A percentile compares a stretch with the other conserved stretches of the same genome.
phyloP scores from a whole-genome alignment of 768 basidiomycete species.

The Tricholoma hemisulphureum region DNA sequence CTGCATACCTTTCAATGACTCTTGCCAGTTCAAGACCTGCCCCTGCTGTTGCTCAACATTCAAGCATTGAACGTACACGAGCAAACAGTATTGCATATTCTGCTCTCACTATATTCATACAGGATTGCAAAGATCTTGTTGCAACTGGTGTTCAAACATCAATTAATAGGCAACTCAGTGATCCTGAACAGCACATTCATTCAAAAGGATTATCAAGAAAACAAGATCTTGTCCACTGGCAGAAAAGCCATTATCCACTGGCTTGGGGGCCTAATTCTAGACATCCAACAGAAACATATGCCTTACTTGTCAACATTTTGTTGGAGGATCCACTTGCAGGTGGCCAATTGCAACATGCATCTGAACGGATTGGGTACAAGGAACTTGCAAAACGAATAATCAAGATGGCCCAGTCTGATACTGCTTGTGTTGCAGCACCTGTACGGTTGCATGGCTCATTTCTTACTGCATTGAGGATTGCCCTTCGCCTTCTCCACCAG shows the following conservation, averaged over 20 bases:
- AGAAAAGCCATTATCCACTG: no score
- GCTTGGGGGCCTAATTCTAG: neutral
- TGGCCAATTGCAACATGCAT: neutral
- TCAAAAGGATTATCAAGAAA: neutral
- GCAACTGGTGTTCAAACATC: neutral
- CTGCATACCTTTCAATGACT: neutral
- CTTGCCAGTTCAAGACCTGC: neutral
- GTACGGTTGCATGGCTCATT: neutral
- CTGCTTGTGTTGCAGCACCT: neutral
- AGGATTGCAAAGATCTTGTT: neutral
- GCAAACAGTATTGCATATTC: neutral
- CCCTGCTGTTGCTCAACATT: neutral
- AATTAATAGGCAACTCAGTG: neutral
- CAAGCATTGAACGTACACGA: neutral
- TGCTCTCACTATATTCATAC: neutral
- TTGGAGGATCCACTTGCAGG: neutral
- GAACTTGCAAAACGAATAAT: neutral
- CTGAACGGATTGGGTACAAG: neutral
- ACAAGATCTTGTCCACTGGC: neutral
- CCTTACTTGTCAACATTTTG: neutral
- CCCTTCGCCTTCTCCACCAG: neutral
- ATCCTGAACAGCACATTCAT: neutral
- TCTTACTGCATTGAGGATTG: neutral
- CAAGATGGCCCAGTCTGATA: neutral
- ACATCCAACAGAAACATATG: neutral